Percentiles rank a stretch among this genome's conserved stretches.
These are phyloP conservation scores for Quercus bicolor DNA, from an alignment of 306 rosid genomes.

Conservation along the genomic window DNA sequence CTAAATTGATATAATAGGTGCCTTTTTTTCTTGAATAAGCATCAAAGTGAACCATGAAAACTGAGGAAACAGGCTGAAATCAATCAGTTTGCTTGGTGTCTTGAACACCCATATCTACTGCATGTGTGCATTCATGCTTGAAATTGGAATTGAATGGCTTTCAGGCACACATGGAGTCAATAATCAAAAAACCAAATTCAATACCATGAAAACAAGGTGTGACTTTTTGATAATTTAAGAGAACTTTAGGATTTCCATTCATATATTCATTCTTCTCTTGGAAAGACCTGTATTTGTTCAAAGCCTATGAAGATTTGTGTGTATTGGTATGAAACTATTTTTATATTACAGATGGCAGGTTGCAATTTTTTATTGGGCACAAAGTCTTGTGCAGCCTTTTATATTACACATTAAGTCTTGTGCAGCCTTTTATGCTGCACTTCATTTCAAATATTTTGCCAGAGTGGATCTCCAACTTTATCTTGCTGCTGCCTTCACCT, in stretches of 20 bases:
- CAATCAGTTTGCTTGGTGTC: too few relatives aligned
- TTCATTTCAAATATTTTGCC: background rate
- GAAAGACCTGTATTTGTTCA: background rate
- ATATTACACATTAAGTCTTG: background rate
- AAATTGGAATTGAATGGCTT: too few relatives aligned
- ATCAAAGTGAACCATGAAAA: background rate
- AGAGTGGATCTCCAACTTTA: background rate
- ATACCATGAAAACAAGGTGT: too few relatives aligned
- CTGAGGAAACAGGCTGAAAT: background rate
- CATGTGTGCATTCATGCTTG: too few relatives aligned
- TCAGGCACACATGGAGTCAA: too few relatives aligned
- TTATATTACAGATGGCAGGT: background rate
- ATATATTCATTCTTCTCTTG: too few relatives aligned
- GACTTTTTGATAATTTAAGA: too few relatives aligned
- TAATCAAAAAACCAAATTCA: too few relatives aligned
- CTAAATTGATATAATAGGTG: background rate
- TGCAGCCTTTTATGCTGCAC: background rate
- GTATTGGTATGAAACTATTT: background rate
- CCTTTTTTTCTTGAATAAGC: background rate
- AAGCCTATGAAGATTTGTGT: background rate
- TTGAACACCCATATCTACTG: too few relatives aligned
- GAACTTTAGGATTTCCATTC: too few relatives aligned
- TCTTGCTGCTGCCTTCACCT: background rate
- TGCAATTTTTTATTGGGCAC: background rate
- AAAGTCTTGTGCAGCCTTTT: background rate